Evolutionary conservation across 2,329 filamentous ascomycete species (phyloP), one percentile per base, ranked within the genome.

Genomic region (Phialophora tarda): DNA sequence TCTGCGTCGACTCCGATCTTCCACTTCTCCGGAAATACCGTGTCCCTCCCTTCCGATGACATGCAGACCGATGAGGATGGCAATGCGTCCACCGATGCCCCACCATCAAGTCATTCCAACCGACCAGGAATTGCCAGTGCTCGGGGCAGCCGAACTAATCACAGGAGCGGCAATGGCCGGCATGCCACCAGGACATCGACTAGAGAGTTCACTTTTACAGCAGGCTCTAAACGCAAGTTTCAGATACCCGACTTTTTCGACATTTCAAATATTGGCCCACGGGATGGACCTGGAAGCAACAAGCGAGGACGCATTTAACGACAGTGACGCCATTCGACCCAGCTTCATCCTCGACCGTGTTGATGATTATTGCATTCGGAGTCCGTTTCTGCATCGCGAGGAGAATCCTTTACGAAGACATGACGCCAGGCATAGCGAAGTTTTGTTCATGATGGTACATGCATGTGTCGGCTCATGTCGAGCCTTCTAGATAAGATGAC

Each of bases 181-280:
- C 71, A 78, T 38, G 78, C 73, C 41, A 65, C 75, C 58, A 64
- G 81, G 63, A 71, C 76, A 59, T 73, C 79, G 1, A 75, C 75
- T 38, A 76, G 79, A 64, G 77, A 81, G 47, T 69, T 80, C 4
- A 76, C 77, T 1, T 72, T 78, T 10, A 76, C 74, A 4, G 66
- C 82, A 6, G 81, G 82, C 5, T 80, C 80, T 7, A 84, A 84
- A 74, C 76, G 82, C 64, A 82, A 82, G 73, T 74, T 80, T 58
- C 76, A 78, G 21, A 78, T 83, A 55, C 78, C 78, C 2, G 82
- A 83, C 54, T 83, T 83, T 70, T 83, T 83, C 66, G 82, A 83
- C 68, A 71, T 84, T 23, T 82, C 81, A 1, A 80, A 77, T 55
- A 70, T 82, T 58, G 77, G 78, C 21, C 62, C 69, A 12, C 75